Percentiles rank a stretch among this genome's conserved stretches.
phyloP scores from a whole-genome alignment of 2,329 filamentous ascomycete species.

The Pezicula neosporulosa region DNA sequence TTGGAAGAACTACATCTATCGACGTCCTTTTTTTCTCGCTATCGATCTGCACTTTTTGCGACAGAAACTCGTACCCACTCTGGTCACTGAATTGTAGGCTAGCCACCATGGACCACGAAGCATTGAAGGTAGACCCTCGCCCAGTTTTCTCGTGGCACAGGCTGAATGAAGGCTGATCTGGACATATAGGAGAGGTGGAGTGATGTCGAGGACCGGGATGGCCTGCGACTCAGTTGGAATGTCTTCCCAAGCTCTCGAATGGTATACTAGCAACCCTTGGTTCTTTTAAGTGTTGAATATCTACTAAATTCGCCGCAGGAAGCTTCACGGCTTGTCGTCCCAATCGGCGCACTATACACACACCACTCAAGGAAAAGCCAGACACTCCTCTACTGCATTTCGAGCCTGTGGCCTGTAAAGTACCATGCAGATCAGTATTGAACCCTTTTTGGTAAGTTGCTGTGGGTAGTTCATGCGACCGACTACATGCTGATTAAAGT shows the following conservation, averaged over 20 bases:
- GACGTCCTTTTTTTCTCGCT: too few species aligned
- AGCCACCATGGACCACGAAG: conserved; percentile 81
- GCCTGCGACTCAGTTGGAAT: conserved; percentile 95
- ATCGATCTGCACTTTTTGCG: too few species aligned
- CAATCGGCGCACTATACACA: conserved; percentile 95
- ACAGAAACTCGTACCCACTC: too few species aligned
- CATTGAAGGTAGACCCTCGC: conserved; percentile 57
- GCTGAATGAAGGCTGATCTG: neutral
- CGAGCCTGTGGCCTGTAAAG: conserved; percentile 95
- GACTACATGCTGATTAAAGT: conserved; percentile 17
- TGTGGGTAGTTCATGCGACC: neutral
- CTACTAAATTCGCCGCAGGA: conserved; percentile 55
- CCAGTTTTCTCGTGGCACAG: neutral
- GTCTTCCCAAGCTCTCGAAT: conserved; percentile 97
- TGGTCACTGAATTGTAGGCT: too few species aligned
- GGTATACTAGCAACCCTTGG: conserved; percentile 48
- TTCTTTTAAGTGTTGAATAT: conserved; percentile 1
- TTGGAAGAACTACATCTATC: too few species aligned
- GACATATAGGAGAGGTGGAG: conserved; percentile 72
- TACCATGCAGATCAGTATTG: conserved; percentile 89
- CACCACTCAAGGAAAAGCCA: conserved; percentile 89
- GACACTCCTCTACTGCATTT: conserved; percentile 89
- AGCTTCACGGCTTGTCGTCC: conserved; percentile 90
- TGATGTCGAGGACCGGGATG: conserved; percentile 94
- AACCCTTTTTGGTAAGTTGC: conserved; percentile 87